Evolutionary conservation across 202 grass and related monocot species (phyloP).

Genomic region (Panicum hallii): DNA sequence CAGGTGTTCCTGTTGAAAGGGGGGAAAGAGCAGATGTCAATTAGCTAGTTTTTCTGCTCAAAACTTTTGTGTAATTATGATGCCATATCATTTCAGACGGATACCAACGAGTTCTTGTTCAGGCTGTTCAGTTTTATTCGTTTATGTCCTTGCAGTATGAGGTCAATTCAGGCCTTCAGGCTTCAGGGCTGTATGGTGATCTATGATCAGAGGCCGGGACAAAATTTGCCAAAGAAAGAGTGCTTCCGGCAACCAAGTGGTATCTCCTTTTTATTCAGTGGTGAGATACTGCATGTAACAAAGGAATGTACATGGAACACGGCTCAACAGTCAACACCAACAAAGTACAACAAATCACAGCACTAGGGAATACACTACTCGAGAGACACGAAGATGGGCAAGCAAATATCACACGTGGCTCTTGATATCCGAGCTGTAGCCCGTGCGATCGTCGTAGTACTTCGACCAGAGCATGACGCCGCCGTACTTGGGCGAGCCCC

Average conservation of each 20-base stretch:
- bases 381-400: neutral
- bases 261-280: neutral
- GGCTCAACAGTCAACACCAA: neutral
- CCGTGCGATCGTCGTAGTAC: slow-evolving; percentile 57
- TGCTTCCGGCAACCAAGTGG: neutral
- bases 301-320: neutral
- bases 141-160: too few relatives aligned
- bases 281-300: neutral
- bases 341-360: neutral
- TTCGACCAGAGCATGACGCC: slow-evolving; percentile 75
- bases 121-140: too few relatives aligned
- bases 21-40: too few relatives aligned
- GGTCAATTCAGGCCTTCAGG: too few relatives aligned
- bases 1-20: too few relatives aligned
- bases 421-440: slow-evolving; percentile 61
- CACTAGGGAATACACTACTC: neutral
- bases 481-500: slow-evolving; percentile 55
- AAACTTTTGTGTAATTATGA: too few relatives aligned
- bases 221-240: too few relatives aligned
- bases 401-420: slow-evolving; percentile 27
- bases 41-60: too few relatives aligned
- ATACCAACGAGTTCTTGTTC: too few relatives aligned
- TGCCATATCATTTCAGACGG: too few relatives aligned
- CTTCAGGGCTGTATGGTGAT: too few relatives aligned
- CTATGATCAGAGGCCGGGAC: too few relatives aligned